Base-by-base conservation (phyloP, 225 moss, liverwort and hornwort species). In the Marchantia paleacea region DNA sequence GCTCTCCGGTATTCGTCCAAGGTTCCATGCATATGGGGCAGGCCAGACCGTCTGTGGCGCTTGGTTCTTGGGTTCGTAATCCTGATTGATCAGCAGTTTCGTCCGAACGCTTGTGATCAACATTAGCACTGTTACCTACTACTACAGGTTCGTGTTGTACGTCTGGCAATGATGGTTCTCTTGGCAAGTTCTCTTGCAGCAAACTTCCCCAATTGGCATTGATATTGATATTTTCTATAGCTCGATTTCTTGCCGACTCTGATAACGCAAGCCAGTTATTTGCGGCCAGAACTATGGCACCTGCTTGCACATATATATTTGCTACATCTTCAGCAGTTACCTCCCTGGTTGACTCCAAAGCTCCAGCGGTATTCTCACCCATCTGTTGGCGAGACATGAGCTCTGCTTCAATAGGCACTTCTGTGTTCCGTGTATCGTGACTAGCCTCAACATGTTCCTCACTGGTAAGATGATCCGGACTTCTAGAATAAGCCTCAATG, bases 11-110 rank as follows among this genome's bases (percentile, higher is more conserved):
- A 83, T 79, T 91, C 29, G 93, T 91, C 95, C 93, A 95, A 11
- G 93, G 88, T 80, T 93, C 95, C 95, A 95, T 92, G 83, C 95
- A 95, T 63, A 95, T 95, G 54, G 92, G 89, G 81, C 95, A 95
- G n/a, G 78, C 48, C 58, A 84, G 26, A 2, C 14, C 50, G 3
- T 86, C 86, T 64, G 26, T 39, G 5, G 54, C 20, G 13, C 63
- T 73, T 69, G 12, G 12, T 60, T 75, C 81, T 64, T 81, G 63
- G 60, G 20, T 65, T 63, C 52, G 48, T 15, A 10, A 1, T 26
- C 60, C 70, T 77, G 72, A 26, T 18, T 74, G 55, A 16, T 75
- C 51, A 50, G 55, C 48, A 66, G 7, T 64, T 62, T 70, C 62
- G 28, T 49, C 71, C n/a, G 28, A 49, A 22, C 25, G 71, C 75